These are phyloP conservation scores for Tubosaeta sp. DNA, from an alignment of 768 basidiomycete species.

Conservation along the genomic window DNA sequence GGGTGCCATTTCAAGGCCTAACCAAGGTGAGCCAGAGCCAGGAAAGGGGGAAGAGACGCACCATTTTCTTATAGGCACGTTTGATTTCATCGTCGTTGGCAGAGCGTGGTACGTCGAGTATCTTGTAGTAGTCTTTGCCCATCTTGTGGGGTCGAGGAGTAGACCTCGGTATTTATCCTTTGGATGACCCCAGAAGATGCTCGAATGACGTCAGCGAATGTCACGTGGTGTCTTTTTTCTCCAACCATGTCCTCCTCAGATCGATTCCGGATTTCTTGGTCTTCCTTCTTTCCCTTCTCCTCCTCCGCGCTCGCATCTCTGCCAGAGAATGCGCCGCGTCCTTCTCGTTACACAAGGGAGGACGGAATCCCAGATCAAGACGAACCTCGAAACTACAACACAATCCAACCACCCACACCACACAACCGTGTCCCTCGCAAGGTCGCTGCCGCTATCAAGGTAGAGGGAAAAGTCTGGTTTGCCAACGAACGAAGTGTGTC, in stretches of 20 bases:
- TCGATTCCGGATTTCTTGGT: constrained; percentile 55
- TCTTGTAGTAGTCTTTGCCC: constrained; percentile 88
- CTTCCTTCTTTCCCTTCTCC: constrained; percentile 69
- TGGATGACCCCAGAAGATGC: constrained; percentile 28
- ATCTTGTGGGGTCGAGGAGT: constrained; percentile 33
- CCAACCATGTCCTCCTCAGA: constrained; percentile 14
- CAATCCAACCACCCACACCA: constrained; percentile 61
- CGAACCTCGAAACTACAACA: constrained; percentile 67
- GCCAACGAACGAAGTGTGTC: constrained; percentile 86
- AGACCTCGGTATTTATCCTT: background rate
- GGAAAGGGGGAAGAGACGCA: constrained; percentile 27
- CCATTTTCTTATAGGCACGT: constrained; percentile 94
- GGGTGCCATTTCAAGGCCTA: constrained; percentile 95
- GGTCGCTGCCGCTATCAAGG: constrained; percentile 73
- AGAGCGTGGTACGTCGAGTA: constrained; percentile 66
- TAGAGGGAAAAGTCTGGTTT: constrained; percentile 97
- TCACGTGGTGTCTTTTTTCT: constrained; percentile 8
- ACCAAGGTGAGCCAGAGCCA: constrained; percentile 1
- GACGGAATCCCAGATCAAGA: constrained; percentile 68
- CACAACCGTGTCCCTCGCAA: constrained; percentile 78
- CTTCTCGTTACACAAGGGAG: constrained; percentile 56
- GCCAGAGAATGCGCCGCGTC: constrained; percentile 35
- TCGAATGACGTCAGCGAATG: constrained; percentile 26
- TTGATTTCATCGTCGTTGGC: constrained; percentile 88
- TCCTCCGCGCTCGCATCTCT: constrained; percentile 52